Evolutionary conservation across 768 basidiomycete genomes (phyloP).

Genomic region (Suillus brevipes): DNA sequence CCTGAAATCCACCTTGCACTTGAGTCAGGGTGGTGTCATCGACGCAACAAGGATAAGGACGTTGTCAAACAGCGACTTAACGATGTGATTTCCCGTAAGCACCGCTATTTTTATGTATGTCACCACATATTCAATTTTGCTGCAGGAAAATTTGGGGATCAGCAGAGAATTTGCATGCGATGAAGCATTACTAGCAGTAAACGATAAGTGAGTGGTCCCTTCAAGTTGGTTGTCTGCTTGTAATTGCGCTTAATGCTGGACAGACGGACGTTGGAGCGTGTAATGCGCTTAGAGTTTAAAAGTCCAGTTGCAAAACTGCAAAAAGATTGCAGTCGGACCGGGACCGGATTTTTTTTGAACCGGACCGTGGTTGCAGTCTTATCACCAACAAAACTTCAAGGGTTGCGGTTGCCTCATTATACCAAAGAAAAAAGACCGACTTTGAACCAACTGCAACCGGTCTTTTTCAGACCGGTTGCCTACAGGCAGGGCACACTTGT

Average conservation of each 20-base stretch:
- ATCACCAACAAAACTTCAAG: too few relatives aligned
- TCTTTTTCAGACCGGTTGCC: too few relatives aligned
- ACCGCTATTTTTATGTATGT: not conserved
- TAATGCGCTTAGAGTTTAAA: too few relatives aligned
- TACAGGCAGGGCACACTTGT: too few relatives aligned
- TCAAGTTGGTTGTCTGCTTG: not conserved
- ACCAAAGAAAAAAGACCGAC: too few relatives aligned
- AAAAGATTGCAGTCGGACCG: too few relatives aligned
- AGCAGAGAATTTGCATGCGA: slow-evolving; percentile 73
- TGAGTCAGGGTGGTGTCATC: slow-evolving; percentile 78
- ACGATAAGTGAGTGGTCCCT: slow-evolving; percentile 62
- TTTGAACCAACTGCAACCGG: too few relatives aligned
- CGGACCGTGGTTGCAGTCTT: too few relatives aligned
- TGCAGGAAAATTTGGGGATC: slow-evolving; percentile 62
- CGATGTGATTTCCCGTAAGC: slow-evolving; percentile 57
- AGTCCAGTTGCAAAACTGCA: too few relatives aligned
- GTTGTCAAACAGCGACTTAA: slow-evolving; percentile 55
- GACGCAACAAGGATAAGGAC: slow-evolving; percentile 71
- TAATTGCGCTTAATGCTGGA: slow-evolving; percentile 7
- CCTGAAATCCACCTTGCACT: slow-evolving; percentile 3
- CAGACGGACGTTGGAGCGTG: slow-evolving; percentile 69
- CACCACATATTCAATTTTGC: not conserved
- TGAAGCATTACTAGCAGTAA: slow-evolving; percentile 49
- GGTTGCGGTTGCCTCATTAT: too few relatives aligned
- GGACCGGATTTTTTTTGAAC: too few relatives aligned